These are phyloP conservation scores for Coniochaeta sp. DNA, from an alignment of 2,329 filamentous ascomycete genomes.

Conservation along the genomic window DNA sequence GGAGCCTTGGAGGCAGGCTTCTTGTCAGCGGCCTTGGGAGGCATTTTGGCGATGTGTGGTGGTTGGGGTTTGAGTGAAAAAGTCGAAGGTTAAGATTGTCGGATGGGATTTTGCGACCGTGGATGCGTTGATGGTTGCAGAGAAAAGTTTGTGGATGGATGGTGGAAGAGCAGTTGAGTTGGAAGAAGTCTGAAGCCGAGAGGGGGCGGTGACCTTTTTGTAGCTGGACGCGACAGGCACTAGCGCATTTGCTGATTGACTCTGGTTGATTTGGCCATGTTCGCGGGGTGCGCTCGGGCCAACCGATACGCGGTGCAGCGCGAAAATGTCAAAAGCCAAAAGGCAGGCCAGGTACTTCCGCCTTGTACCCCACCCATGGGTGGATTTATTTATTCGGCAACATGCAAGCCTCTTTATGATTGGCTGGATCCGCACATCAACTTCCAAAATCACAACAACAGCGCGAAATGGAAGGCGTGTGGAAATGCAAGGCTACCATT, in stretches of 20 bases:
- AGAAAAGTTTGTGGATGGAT: conserved; percentile 37
- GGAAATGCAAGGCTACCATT: neutral
- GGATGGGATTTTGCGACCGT: conserved; percentile 5
- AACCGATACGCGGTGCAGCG: conserved; percentile 16
- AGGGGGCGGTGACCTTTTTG: conserved; percentile 51
- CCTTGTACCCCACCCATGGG: neutral
- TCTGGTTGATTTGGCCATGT: conserved; percentile 20
- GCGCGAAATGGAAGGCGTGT: neutral
- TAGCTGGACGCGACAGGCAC: conserved; percentile 48
- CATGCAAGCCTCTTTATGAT: neutral
- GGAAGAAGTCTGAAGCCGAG: conserved; percentile 33
- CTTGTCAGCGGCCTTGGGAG: conserved; percentile 97
- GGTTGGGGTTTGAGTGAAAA: conserved; percentile 10
- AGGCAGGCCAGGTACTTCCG: conserved; percentile 7
- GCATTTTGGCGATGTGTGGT: conserved; percentile 60
- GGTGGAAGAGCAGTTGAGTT: conserved; percentile 1
- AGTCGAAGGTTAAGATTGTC: conserved; percentile 15
- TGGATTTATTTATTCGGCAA: neutral
- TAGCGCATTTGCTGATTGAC: conserved; percentile 52
- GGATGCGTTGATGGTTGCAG: conserved; percentile 10
- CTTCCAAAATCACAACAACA: conserved; percentile 1
- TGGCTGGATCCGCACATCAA: neutral
- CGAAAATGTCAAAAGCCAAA: conserved; percentile 21
- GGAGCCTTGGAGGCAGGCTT: conserved; percentile 98
- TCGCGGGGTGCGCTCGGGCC: conserved; percentile 2